Evolutionary conservation across 805 yeast genomes (phyloP).

Genomic region (Monosporozyma unispora): DNA sequence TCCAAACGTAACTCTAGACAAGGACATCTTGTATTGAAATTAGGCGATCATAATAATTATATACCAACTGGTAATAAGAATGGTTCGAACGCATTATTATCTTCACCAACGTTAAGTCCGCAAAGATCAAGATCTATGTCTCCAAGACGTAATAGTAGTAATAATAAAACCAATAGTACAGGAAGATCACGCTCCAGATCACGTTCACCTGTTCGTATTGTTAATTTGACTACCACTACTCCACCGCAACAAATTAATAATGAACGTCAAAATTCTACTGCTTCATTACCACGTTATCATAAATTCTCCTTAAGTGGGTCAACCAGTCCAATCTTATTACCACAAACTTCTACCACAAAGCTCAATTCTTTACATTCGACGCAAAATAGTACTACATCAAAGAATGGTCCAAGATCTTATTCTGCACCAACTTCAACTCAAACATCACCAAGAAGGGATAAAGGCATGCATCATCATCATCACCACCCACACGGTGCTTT

Average conservation of each 20-base stretch:
- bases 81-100: constrained; percentile 2
- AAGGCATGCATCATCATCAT: background rate
- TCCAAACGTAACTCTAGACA: background rate
- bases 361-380: background rate
- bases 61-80: background rate
- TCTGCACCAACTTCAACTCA: background rate
- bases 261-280: constrained; percentile 1
- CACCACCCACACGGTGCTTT: constrained; percentile 7
- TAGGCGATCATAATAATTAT: background rate
- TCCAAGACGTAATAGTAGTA: constrained; percentile 1
- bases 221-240: constrained; percentile 1
- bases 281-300: constrained; percentile 5
- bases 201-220: constrained; percentile 9
- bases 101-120: constrained; percentile 2
- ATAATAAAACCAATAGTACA: background rate
- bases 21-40: background rate
- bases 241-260: constrained; percentile 6
- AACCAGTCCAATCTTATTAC: constrained; percentile 1
- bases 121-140: constrained; percentile 1
- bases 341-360: constrained; percentile 4
- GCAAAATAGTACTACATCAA: constrained; percentile 2
- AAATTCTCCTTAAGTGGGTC: background rate
- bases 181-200: constrained; percentile 9
- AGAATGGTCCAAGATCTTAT: background rate
- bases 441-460: constrained; percentile 1